Evolutionary conservation across 2,329 filamentous ascomycete genomes (phyloP), one percentile per base, ranked within the genome.

Genomic region (Pezicula rhizophila): DNA sequence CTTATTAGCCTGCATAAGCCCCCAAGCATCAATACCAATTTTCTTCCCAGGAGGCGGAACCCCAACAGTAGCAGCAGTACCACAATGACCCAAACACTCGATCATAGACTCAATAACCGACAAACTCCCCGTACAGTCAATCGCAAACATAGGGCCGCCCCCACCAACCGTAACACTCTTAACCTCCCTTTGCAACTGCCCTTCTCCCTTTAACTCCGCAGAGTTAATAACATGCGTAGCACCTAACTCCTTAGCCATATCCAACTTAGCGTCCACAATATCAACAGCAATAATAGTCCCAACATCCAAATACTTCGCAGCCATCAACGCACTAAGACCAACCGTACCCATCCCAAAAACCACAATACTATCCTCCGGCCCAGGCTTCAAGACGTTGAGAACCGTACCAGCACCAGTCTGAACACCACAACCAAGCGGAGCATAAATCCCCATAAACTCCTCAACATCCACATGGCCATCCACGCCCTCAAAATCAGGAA

Each of bases 221-320:
- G 66, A 63, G 52, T 71, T 68, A 42, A 74, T 52, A 0, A 57
- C 61, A 26, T 68, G 56, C 11, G 71, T 74, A 4, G 73, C 73
- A 17, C 74, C 73, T 4, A 75, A 59, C 34, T 64, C 60, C 26
- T 57, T 64, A 0, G 72, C 72, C 28, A 75, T 53, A 25, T 64
- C 62, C n/a, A 76, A 60, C 33, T 70, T 66, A 5, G 55, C 52
- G 18, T 66, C 60, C 11, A 73, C 63, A 11, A 74, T 63, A 51
- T 76, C 74, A 8, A 74, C 64, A 6, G 68, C 73, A 10, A 76
- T 68, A 42, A 76, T 68, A 42, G 53, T 57, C 35, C 56, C 55
- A 2, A 60, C 61, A 7, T 57, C 57, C 1, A 59, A 37, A 33
- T 60, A 48, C 20, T 62, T 63, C 1, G 68, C 67, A 1, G 67